Evolutionary conservation across 2,329 filamentous ascomycete genomes (phyloP).

Genomic region (Fusarium camptoceras): DNA sequence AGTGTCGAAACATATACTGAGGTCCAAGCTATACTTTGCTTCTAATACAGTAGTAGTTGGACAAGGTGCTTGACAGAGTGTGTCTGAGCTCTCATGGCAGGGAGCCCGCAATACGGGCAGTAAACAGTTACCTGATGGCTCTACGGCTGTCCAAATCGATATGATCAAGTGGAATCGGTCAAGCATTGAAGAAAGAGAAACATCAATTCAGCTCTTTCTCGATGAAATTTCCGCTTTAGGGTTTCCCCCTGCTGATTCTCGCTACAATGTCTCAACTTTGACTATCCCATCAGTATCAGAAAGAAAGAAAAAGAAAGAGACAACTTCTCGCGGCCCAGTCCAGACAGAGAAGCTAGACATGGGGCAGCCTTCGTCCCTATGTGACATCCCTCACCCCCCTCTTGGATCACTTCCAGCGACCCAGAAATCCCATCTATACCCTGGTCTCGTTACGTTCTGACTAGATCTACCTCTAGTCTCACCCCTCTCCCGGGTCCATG

Average conservation of each 20-base stretch:
- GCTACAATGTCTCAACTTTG: constrained; percentile 43
- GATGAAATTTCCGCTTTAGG: constrained; percentile 18
- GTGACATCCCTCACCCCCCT: constrained; percentile 41
- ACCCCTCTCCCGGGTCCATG: constrained; percentile 31
- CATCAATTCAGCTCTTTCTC: constrained; percentile 23
- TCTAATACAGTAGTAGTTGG: neutral
- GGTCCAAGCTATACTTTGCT: neutral
- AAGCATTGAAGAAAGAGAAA: constrained; percentile 26
- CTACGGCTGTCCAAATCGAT: constrained; percentile 21
- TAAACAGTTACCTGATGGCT: constrained; percentile 5
- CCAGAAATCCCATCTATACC: constrained; percentile 40
- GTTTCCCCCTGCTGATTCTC: constrained; percentile 26
- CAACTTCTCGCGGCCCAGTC: constrained; percentile 33
- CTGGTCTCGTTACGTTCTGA: constrained; percentile 35
- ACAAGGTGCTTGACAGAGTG: neutral
- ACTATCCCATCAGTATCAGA: constrained; percentile 40
- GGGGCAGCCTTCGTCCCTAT: constrained; percentile 32
- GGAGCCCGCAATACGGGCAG: neutral
- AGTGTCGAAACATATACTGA: constrained; percentile 30
- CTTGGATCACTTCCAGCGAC: constrained; percentile 45
- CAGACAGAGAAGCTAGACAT: constrained; percentile 40
- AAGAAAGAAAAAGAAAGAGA: constrained; percentile 36
- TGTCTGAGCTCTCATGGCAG: neutral
- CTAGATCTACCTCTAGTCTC: constrained; percentile 33
- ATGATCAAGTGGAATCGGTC: constrained; percentile 15